phyloP scores from a whole-genome alignment of 495 filamentous ascomycete species.

The Tuber brumale region DNA sequence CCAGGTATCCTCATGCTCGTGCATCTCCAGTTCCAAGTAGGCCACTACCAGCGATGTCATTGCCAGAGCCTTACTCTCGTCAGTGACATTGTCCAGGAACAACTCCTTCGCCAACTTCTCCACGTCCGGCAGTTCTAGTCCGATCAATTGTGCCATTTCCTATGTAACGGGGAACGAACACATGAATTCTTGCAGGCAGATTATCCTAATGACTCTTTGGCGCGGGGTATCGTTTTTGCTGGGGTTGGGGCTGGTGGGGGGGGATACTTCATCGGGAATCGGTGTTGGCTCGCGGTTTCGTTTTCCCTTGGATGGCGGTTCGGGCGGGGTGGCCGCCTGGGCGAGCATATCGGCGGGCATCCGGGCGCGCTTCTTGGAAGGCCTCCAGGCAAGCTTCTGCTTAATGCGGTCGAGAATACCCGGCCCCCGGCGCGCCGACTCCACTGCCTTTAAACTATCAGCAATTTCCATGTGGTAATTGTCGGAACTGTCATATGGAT shows the following conservation, averaged over 20 bases:
- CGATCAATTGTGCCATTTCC: constrained; percentile 30
- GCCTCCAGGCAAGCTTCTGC: too few species aligned
- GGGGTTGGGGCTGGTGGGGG: not conserved
- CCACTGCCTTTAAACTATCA: too few species aligned
- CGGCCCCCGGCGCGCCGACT: too few species aligned
- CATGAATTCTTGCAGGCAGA: constrained; percentile 50
- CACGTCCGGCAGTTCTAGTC: constrained; percentile 19
- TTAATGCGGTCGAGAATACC: too few species aligned
- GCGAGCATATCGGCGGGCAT: too few species aligned
- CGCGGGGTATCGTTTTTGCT: not conserved
- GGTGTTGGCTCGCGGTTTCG: too few species aligned
- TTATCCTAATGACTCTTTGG: constrained; percentile 38
- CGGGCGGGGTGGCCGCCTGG: too few species aligned
- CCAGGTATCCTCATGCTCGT: constrained; percentile 48
- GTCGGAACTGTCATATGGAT: too few species aligned
- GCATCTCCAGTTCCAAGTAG: constrained; percentile 47
- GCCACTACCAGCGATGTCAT: constrained; percentile 51
- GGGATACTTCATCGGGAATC: too few species aligned
- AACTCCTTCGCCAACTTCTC: constrained; percentile 15
- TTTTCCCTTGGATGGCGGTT: too few species aligned
- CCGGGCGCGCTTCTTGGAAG: too few species aligned
- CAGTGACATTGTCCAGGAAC: not conserved
- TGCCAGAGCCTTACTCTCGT: constrained; percentile 19
- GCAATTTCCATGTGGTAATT: too few species aligned
- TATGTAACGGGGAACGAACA: constrained; percentile 40